These are phyloP conservation scores for Cutaneotrichosporon arboriforme DNA, from an alignment of 1,284 basidiomycete species.

Conservation along the genomic window DNA sequence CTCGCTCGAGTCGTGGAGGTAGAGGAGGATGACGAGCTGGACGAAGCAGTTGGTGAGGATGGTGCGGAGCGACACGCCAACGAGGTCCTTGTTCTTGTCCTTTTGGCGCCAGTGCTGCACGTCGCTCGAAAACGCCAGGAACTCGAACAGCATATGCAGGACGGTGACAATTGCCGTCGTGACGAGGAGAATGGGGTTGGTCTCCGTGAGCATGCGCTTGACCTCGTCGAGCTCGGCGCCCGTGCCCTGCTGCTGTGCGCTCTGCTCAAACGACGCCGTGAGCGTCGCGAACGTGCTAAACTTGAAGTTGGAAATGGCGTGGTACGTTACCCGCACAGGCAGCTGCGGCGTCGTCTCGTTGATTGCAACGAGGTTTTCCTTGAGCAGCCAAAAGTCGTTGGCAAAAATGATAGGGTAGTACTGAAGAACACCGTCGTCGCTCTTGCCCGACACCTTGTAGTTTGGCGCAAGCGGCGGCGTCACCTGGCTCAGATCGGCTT, in stretches of 20 bases:
- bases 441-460: slow-evolving; percentile 53
- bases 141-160: slow-evolving; percentile 84
- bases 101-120: slow-evolving; percentile 92
- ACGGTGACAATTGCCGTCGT: slow-evolving; percentile 69
- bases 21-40: slow-evolving; percentile 79
- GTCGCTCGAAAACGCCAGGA: slow-evolving; percentile 89
- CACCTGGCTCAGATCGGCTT: slow-evolving; percentile 57
- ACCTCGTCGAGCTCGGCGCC: slow-evolving; percentile 81
- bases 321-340: slow-evolving; percentile 74
- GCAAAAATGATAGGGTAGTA: slow-evolving; percentile 86
- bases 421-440: not conserved
- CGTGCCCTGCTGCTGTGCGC: slow-evolving; percentile 60
- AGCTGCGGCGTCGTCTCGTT: slow-evolving; percentile 67
- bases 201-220: slow-evolving; percentile 89
- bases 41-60: slow-evolving; percentile 92
- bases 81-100: slow-evolving; percentile 65
- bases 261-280: slow-evolving; percentile 72
- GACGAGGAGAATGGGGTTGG: slow-evolving; percentile 82
- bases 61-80: slow-evolving; percentile 55
- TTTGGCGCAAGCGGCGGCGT: slow-evolving; percentile 56
- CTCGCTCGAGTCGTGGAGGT: slow-evolving; percentile 89
- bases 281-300: slow-evolving; percentile 75
- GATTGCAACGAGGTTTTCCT: slow-evolving; percentile 70
- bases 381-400: slow-evolving; percentile 89
- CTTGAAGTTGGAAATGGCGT: slow-evolving; percentile 69